phyloP scores from a whole-genome alignment of 495 filamentous ascomycete species.

The Hypomontagnella monticulosa region DNA sequence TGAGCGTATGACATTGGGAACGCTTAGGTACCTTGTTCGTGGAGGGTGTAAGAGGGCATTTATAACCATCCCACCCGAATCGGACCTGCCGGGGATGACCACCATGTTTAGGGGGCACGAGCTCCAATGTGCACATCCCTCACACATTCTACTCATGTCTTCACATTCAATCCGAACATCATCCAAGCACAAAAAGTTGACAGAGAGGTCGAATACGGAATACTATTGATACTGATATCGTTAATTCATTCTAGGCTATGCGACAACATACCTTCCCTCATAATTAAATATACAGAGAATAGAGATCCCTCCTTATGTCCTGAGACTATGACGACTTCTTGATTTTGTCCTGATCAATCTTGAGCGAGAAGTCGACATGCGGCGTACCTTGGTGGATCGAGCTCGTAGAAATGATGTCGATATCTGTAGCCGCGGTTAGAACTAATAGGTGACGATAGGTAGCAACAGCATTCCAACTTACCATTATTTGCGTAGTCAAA shows the following conservation, averaged over 20 bases:
- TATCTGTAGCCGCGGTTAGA: constrained; percentile 61
- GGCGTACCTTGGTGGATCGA: constrained; percentile 94
- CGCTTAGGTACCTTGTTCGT: no score
- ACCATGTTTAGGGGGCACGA: no score
- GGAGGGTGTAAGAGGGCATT: no score
- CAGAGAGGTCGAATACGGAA: neutral
- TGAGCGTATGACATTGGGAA: no score
- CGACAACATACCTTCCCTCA: neutral
- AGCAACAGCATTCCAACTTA: constrained; percentile 42
- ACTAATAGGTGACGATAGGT: neutral
- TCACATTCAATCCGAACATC: neutral
- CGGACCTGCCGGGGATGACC: no score
- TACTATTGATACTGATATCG: neutral
- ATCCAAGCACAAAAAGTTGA: neutral
- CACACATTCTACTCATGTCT: no score
- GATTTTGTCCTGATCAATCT: constrained; percentile 67
- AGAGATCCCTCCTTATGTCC: neutral
- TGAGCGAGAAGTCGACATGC: constrained; percentile 95
- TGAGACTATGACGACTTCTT: neutral
- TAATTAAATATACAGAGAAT: constrained; percentile 9
- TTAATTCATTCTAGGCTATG: neutral
- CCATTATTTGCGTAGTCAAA: constrained; percentile 78
- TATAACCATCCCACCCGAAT: no score
- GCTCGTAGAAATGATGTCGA: constrained; percentile 95
- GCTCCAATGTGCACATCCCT: no score